Evolutionary conservation across 495 filamentous ascomycete genomes (phyloP), one percentile per base, ranked within the genome.

Genomic region (Aspergillus homomorphus): DNA sequence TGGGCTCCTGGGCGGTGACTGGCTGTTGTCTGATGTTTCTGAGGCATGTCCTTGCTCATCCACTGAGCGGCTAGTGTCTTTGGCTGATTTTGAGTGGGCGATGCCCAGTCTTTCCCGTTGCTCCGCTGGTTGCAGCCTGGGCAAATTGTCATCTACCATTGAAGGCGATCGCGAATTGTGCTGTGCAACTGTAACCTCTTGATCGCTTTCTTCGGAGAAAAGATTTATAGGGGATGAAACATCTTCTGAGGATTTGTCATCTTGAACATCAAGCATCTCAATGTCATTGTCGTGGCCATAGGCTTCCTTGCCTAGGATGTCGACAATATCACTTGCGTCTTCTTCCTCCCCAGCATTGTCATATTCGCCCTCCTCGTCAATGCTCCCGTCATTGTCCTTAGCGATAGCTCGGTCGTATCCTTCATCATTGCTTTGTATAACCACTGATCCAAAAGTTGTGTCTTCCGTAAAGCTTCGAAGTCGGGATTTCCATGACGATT

Each of bases 141-240:
- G 10, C 33, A 10, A 2, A 14, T 38, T 12, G 5, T 38, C 33
- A 9, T 38, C 33, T 5, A 12, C 4, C 26, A 28, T 12, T 5
- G 33, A 38, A 38, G 33, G 10, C 33, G 33, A 38, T 10, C 12
- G 8, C 4, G 33, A 38, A 10, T 2, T 12, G 10, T 14, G 33
- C 33, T 38, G 33, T 38, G 33, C 33, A 38, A 18, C 8, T 53
- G 10, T 22, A 42, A 42, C 18, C 18, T 38, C 51, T 21, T 48
- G 44, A 46, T 19, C 21, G 9, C n/a, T n/a, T n/a, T 53, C 30
- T 8, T 53, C 51, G 15, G 51, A 42, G 51, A 53, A 53, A 21
- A 53, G 23, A 42, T 53, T 23, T 0, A 53, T 19, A n/a, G 14
- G 16, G 12, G 42, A 19, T 43, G n/a, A 9, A 21, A 21, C 51